Percentiles rank a stretch among this genome's conserved stretches.
Conservation (phyloP, 805 yeast species). For the Candida tibetensis region DNA sequence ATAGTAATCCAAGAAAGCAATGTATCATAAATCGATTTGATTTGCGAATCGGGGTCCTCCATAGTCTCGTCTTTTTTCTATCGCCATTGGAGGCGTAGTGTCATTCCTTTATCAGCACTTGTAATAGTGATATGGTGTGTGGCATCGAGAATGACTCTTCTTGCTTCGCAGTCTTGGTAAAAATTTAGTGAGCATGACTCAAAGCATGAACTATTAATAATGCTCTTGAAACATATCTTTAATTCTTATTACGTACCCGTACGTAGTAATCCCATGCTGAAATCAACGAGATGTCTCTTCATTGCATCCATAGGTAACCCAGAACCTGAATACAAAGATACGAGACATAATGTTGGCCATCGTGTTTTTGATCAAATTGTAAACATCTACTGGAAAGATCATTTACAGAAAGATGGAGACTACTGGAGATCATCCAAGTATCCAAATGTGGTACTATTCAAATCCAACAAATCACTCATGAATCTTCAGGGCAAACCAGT, state of each 20-base stretch:
- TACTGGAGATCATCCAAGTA: slow-evolving; percentile 10
- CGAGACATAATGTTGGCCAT: slow-evolving; percentile 83
- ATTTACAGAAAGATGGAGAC: slow-evolving; percentile 8
- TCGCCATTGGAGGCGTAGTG: no score
- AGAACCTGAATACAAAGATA: slow-evolving; percentile 52
- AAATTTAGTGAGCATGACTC: no score
- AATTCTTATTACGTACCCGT: slow-evolving; percentile 6
- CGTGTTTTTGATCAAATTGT: slow-evolving; percentile 39
- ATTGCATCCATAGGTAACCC: slow-evolving; percentile 76
- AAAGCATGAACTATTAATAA: not conserved
- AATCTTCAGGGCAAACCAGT: slow-evolving; percentile 66
- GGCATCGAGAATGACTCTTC: no score
- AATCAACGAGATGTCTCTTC: slow-evolving; percentile 16
- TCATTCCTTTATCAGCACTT: no score
- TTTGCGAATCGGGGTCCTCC: no score
- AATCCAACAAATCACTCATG: slow-evolving; percentile 62
- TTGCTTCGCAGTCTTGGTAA: no score
- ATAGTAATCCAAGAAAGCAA: no score
- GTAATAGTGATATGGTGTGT: no score
- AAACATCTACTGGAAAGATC: slow-evolving; percentile 21
- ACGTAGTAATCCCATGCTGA: slow-evolving; percentile 2
- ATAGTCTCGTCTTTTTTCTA: no score
- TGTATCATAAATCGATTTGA: no score
- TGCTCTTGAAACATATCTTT: slow-evolving; percentile 9
- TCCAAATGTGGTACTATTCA: slow-evolving; percentile 33